A percentile compares a stretch with the other conserved stretches of the same genome.
phyloP scores from a whole-genome alignment of 768 basidiomycete genomes.

The Tulasnella sp. region DNA sequence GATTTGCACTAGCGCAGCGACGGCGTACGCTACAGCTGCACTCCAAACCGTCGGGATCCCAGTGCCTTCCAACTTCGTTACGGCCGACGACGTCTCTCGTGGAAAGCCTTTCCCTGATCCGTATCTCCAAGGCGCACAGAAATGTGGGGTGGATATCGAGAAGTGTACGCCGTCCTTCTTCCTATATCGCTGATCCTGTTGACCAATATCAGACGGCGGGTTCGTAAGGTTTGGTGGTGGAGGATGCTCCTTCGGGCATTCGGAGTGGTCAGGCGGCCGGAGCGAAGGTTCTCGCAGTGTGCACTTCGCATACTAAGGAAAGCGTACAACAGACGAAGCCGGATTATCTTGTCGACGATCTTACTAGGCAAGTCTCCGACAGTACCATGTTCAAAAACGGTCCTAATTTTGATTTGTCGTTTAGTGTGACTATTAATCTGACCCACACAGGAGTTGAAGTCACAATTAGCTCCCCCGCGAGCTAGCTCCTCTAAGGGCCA shows the following conservation, averaged over 20 bases:
- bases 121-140: conserved; percentile 64
- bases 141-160: conserved; percentile 41
- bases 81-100: conserved; percentile 20
- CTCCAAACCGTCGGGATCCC: conserved; percentile 52
- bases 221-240: conserved; percentile 72
- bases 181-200: background rate
- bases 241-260: conserved; percentile 82
- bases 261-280: conserved; percentile 66
- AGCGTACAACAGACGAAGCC: conserved; percentile 35
- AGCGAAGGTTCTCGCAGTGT: conserved; percentile 65
- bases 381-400: too few species aligned
- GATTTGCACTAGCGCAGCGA: conserved; percentile 78
- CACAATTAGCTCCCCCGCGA: background rate
- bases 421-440: too few species aligned
- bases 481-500: background rate
- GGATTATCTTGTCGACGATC: conserved; percentile 56
- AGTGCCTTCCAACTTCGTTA: conserved; percentile 43
- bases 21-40: conserved; percentile 55
- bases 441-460: background rate
- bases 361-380: conserved; percentile 34
- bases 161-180: conserved; percentile 21
- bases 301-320: conserved; percentile 60
- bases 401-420: too few species aligned
- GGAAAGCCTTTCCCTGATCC: conserved; percentile 89
- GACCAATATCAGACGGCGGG: too few species aligned